Conservation (phyloP, 2,329 filamentous ascomycete genomes). For the Reticulascus tulasneorum region DNA sequence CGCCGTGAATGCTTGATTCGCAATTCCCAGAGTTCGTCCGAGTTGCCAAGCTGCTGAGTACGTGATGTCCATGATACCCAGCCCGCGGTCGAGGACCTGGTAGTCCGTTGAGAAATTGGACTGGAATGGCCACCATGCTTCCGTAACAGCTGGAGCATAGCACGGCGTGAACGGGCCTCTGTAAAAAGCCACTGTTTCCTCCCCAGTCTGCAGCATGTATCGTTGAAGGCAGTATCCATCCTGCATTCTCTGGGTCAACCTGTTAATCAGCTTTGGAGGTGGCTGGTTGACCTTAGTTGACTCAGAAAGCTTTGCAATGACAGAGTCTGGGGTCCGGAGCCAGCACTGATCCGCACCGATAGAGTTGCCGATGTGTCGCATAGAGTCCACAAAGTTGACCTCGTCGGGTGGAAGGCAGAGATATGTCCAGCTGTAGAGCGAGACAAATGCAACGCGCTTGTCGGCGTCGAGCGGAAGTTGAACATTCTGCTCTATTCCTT, state of each 20-base stretch:
- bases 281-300: too few species aligned
- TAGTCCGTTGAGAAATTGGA: slow-evolving; percentile 31
- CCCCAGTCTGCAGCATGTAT: slow-evolving; percentile 34
- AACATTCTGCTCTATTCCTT: too few species aligned
- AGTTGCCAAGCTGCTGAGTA: slow-evolving; percentile 41
- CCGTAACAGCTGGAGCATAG: background rate
- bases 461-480: too few species aligned
- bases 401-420: too few species aligned
- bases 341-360: too few species aligned
- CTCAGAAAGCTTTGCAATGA: too few species aligned
- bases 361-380: too few species aligned
- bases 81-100: slow-evolving; percentile 33
- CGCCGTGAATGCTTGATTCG: slow-evolving; percentile 25
- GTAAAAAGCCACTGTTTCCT: slow-evolving; percentile 30
- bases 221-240: slow-evolving; percentile 35
- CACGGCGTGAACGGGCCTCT: slow-evolving; percentile 33
- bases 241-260: slow-evolving; percentile 19
- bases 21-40: slow-evolving; percentile 34
- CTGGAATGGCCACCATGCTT: slow-evolving; percentile 8
- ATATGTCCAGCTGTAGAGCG: too few species aligned
- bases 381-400: too few species aligned
- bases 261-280: too few species aligned
- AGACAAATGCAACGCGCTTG: too few species aligned
- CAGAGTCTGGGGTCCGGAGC: too few species aligned
- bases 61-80: slow-evolving; percentile 38